Evolutionary conservation across 2,329 filamentous ascomycete species (phyloP).

Genomic region (Thermomyces lanuginosus): DNA sequence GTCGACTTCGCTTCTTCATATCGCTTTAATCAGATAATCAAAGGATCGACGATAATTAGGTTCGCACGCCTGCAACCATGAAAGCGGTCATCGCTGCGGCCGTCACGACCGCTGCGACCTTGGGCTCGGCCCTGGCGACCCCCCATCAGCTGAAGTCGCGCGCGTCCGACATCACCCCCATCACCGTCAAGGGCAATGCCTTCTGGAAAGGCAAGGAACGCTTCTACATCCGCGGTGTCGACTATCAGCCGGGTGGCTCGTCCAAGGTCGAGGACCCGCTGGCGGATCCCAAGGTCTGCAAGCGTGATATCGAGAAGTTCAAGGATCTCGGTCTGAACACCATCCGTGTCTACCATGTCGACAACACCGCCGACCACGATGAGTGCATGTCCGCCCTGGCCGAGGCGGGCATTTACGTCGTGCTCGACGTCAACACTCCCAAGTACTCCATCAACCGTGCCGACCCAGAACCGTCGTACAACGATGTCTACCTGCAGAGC

Average conservation of each 20-base stretch:
- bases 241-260: slow-evolving; percentile 51
- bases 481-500: slow-evolving; percentile 66
- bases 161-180: slow-evolving; percentile 35
- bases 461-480: slow-evolving; percentile 62
- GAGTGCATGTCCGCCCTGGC: slow-evolving; percentile 68
- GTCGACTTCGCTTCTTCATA: neutral
- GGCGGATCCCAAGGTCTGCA: slow-evolving; percentile 52
- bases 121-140: slow-evolving; percentile 32
- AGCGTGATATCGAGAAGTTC: slow-evolving; percentile 67
- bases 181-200: slow-evolving; percentile 49
- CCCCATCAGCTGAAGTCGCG: slow-evolving; percentile 19
- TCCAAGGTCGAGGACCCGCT: slow-evolving; percentile 56
- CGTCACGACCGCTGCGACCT: slow-evolving; percentile 29
- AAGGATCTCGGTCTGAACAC: slow-evolving; percentile 78
- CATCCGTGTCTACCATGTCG: slow-evolving; percentile 79
- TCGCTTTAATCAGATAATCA: slow-evolving; percentile 6
- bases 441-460: slow-evolving; percentile 73
- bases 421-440: slow-evolving; percentile 83
- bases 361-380: slow-evolving; percentile 69
- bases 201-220: slow-evolving; percentile 48
- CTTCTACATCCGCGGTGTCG: slow-evolving; percentile 38
- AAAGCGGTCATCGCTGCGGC: slow-evolving; percentile 33
- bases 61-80: slow-evolving; percentile 26
- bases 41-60: slow-evolving; percentile 22
- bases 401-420: slow-evolving; percentile 79